Conservation (phyloP, 768 basidiomycete species). For the Boletus huronensis region DNA sequence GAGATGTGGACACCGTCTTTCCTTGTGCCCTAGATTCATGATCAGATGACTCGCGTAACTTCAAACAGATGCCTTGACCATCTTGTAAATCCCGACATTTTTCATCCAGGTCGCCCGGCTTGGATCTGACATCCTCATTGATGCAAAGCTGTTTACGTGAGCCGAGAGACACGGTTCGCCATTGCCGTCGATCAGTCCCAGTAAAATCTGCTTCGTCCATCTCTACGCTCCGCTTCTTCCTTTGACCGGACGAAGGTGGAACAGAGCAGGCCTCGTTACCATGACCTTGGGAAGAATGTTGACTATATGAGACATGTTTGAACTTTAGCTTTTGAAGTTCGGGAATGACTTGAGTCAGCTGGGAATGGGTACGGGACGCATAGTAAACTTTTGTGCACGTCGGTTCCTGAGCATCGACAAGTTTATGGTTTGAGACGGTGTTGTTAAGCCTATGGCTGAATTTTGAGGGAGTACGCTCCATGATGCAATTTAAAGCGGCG, state of each 20-base stretch:
- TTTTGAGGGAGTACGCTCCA: background rate
- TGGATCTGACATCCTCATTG: slow-evolving; percentile 69
- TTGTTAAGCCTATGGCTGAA: slow-evolving; percentile 17
- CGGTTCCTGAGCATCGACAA: slow-evolving; percentile 38
- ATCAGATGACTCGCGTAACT: slow-evolving; percentile 1
- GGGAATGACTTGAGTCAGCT: slow-evolving; percentile 85
- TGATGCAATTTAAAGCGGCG: slow-evolving; percentile 12
- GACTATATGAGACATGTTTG: slow-evolving; percentile 24
- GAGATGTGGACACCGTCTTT: slow-evolving; percentile 71
- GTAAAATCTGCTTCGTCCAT: slow-evolving; percentile 24
- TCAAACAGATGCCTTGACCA: slow-evolving; percentile 38
- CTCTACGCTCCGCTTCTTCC: slow-evolving; percentile 21
- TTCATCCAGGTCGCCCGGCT: slow-evolving; percentile 76
- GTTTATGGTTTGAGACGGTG: slow-evolving; percentile 3
- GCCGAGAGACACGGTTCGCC: slow-evolving; percentile 79
- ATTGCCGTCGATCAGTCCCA: slow-evolving; percentile 25
- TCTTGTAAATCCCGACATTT: slow-evolving; percentile 77
- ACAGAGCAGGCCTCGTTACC: background rate
- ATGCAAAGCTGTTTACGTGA: slow-evolving; percentile 92
- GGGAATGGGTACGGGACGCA: slow-evolving; percentile 94
- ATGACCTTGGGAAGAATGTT: slow-evolving; percentile 12
- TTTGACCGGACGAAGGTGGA: slow-evolving; percentile 1
- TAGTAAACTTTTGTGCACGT: slow-evolving; percentile 86
- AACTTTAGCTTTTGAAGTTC: slow-evolving; percentile 77
- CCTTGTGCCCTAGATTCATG: slow-evolving; percentile 49